Evolutionary conservation across 2,329 filamentous ascomycete species (phyloP).

Genomic region (Pezizomycotina sp.): DNA sequence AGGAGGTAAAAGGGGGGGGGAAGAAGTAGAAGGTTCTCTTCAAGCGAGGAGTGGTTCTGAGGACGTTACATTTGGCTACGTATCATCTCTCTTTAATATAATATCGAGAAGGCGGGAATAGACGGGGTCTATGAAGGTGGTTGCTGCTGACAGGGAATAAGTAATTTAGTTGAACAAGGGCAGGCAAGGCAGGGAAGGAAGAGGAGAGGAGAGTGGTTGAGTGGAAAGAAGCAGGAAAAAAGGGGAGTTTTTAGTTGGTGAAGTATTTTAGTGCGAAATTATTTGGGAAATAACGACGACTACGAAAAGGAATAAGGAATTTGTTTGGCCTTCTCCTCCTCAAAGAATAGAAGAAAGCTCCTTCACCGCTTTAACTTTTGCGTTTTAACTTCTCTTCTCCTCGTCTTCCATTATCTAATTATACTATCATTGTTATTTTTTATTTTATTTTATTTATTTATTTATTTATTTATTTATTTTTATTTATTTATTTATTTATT

Average conservation of each 20-base stretch:
- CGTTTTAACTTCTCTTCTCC: constrained; percentile 5
- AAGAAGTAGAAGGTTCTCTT: too few relatives aligned
- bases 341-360: background rate
- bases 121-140: too few relatives aligned
- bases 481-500: too few relatives aligned
- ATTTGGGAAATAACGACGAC: background rate
- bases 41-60: too few relatives aligned
- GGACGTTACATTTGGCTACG: too few relatives aligned
- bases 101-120: too few relatives aligned
- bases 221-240: background rate
- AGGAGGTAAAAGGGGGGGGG: too few relatives aligned
- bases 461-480: too few relatives aligned
- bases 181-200: background rate
- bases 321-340: background rate
- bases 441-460: too few relatives aligned
- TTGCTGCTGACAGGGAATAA: too few relatives aligned
- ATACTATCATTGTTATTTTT: too few relatives aligned
- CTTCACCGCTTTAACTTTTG: constrained; percentile 2
- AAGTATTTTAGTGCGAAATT: background rate
- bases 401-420: constrained; percentile 3
- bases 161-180: background rate
- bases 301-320: constrained; percentile 5
- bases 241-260: background rate
- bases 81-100: too few relatives aligned
- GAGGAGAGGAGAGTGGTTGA: background rate